Conservation (phyloP, 768 basidiomycete genomes). For the Lentinula aciculospora region DNA sequence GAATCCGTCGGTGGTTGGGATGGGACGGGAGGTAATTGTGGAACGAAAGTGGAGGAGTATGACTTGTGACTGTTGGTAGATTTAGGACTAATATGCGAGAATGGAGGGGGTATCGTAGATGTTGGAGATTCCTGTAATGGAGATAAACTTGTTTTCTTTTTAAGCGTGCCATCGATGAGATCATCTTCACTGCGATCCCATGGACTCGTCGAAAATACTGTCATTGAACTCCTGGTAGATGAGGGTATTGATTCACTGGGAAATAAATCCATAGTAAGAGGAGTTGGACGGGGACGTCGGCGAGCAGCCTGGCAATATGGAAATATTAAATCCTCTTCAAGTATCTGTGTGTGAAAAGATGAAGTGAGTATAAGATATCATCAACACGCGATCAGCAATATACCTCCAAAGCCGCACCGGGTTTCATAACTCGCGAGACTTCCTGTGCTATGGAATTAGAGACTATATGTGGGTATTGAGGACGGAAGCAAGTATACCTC, state of each 20-base stretch:
- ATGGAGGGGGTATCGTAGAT: slow-evolving; percentile 11
- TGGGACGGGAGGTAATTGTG: slow-evolving; percentile 3
- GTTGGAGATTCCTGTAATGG: slow-evolving; percentile 18
- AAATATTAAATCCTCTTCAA: slow-evolving; percentile 73
- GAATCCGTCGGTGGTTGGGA: slow-evolving; percentile 4
- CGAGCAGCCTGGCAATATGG: slow-evolving; percentile 36
- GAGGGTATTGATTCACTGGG: slow-evolving; percentile 5
- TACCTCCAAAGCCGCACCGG: slow-evolving; percentile 62
- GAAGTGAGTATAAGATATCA: background rate
- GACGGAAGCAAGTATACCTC: slow-evolving; percentile 36
- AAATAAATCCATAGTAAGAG: slow-evolving; percentile 17
- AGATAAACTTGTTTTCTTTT: slow-evolving; percentile 18
- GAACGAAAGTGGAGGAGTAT: slow-evolving; percentile 10
- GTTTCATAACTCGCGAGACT: slow-evolving; percentile 58
- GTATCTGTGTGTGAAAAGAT: slow-evolving; percentile 36
- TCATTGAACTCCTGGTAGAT: slow-evolving; percentile 10
- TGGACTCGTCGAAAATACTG: slow-evolving; percentile 2
- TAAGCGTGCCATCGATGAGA: slow-evolving; percentile 13
- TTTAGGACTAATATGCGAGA: slow-evolving; percentile 9
- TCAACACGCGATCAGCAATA: slow-evolving; percentile 7
- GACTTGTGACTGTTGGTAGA: slow-evolving; percentile 6
- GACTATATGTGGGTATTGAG: slow-evolving; percentile 7
- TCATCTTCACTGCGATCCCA: slow-evolving; percentile 15
- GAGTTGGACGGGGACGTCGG: slow-evolving; percentile 13
- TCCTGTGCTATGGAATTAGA: slow-evolving; percentile 39